A percentile compares a stretch with the other conserved stretches of the same genome.
These are phyloP conservation scores for Lentinula boryana DNA, from an alignment of 768 basidiomycete species.

Conservation along the genomic window DNA sequence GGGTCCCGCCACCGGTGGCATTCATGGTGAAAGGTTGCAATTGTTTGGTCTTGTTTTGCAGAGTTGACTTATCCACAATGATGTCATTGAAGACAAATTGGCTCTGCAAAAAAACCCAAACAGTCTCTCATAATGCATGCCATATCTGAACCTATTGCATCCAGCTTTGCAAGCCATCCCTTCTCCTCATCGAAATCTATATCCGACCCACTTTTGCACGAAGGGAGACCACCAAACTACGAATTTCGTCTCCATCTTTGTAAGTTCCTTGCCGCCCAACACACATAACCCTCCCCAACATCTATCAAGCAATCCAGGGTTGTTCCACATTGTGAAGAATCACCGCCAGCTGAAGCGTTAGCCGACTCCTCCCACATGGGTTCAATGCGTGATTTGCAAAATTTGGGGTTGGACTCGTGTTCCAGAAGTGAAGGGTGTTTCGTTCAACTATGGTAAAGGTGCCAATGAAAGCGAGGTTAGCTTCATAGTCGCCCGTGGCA, in stretches of 20 bases:
- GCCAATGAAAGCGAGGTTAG: constrained; percentile 79
- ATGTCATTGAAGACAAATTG: no score
- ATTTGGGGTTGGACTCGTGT: constrained; percentile 88
- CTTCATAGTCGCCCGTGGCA: constrained; percentile 71
- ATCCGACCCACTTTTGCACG: constrained; percentile 85
- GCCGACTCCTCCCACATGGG: constrained; percentile 98
- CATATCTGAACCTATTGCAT: no score
- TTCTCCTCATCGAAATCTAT: constrained; percentile 84
- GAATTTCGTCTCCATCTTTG: constrained; percentile 66
- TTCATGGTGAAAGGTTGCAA: no score
- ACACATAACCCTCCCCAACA: constrained; percentile 90
- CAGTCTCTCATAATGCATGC: no score
- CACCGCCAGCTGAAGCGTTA: constrained; percentile 89
- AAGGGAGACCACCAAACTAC: constrained; percentile 82
- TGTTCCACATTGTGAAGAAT: constrained; percentile 90
- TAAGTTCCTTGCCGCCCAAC: constrained; percentile 83
- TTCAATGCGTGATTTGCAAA: constrained; percentile 92
- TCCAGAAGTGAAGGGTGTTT: constrained; percentile 87
- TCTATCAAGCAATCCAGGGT: constrained; percentile 70
- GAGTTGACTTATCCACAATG: no score
- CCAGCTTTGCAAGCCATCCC: constrained; percentile 80
- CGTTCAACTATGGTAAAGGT: constrained; percentile 86
- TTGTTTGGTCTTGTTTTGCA: no score
- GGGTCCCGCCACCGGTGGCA: no score
- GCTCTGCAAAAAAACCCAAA: no score